Evolutionary conservation across 768 basidiomycete genomes (phyloP).

Genomic region (Suillus luteus): DNA sequence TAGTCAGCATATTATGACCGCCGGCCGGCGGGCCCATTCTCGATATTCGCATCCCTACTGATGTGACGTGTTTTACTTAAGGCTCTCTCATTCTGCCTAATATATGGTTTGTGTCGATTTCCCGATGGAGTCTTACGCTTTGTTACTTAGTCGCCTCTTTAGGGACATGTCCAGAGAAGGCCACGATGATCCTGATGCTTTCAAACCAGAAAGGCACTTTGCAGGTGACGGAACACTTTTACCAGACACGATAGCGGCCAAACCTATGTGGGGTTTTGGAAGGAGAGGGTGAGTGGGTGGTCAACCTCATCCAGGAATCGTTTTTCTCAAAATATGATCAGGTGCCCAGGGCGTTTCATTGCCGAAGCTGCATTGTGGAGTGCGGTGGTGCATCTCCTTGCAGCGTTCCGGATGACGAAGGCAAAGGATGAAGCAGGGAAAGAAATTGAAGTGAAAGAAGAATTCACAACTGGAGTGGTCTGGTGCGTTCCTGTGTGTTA

Average conservation of each 20-base stretch:
- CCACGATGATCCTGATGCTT: conserved; percentile 29
- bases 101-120: conserved; percentile 26
- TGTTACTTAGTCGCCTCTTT: not conserved
- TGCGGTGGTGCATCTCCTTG: conserved; percentile 31
- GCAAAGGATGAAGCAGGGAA: conserved; percentile 25
- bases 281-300: conserved; percentile 21
- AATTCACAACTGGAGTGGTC: conserved; percentile 35
- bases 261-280: conserved; percentile 33
- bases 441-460: conserved; percentile 28
- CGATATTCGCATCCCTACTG: conserved; percentile 9
- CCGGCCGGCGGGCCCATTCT: not conserved
- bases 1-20: conserved; percentile 2
- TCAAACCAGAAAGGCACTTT: conserved; percentile 31
- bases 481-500: conserved; percentile 25
- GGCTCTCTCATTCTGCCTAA: conserved; percentile 29
- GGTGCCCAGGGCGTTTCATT: conserved; percentile 33
- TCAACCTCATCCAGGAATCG: not conserved
- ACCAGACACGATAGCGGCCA: conserved; percentile 31
- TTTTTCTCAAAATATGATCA: not conserved
- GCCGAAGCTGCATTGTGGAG: conserved; percentile 36
- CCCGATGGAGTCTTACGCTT: not conserved
- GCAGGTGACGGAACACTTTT: conserved; percentile 24
- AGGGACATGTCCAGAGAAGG: conserved; percentile 36
- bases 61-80: not conserved
- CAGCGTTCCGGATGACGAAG: conserved; percentile 19